A percentile compares a stretch with the other conserved stretches of the same genome.
phyloP scores from a whole-genome alignment of 371 early-diverging fungal genomes.

The Gilbertella persicaria region DNA sequence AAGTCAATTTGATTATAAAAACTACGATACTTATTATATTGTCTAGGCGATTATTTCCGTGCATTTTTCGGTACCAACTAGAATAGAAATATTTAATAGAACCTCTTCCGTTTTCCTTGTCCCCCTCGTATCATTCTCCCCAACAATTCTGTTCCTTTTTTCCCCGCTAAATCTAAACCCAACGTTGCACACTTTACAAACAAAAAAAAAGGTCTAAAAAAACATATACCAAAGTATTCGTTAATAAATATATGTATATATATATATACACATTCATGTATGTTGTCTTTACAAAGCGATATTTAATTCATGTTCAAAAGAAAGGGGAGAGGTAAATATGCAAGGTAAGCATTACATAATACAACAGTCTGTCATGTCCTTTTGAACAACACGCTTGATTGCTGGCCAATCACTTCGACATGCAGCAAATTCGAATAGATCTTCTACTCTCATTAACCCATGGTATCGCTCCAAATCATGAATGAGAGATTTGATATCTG shows the following conservation, averaged over 20 bases:
- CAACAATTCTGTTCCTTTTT: slow-evolving; percentile 3
- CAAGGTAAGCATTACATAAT: slow-evolving; percentile 66
- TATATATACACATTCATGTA: slow-evolving; percentile 3
- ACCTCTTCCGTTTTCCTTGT: neutral
- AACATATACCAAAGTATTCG: neutral
- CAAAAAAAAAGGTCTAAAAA: neutral
- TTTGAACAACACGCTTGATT: slow-evolving; percentile 84
- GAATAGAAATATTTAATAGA: slow-evolving; percentile 2
- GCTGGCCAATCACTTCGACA: slow-evolving; percentile 86
- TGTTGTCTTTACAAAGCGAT: too few species aligned
- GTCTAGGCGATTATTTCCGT: slow-evolving; percentile 40
- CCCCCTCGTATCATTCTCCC: neutral
- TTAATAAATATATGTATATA: too few species aligned
- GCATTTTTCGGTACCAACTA: slow-evolving; percentile 35
- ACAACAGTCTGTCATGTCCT: slow-evolving; percentile 65
- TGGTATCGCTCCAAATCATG: slow-evolving; percentile 86
- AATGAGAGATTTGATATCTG: slow-evolving; percentile 80
- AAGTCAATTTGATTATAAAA: slow-evolving; percentile 47
- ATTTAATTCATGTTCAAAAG: too few species aligned
- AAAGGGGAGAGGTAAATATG: neutral
- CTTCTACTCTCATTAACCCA: slow-evolving; percentile 84
- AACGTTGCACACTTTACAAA: slow-evolving; percentile 1
- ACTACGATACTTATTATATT: slow-evolving; percentile 35
- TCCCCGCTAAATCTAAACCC: slow-evolving; percentile 6
- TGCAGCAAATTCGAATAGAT: slow-evolving; percentile 90